phyloP scores from a whole-genome alignment of 2,329 filamentous ascomycete genomes.

The Tolypocladium guangdongense region DNA sequence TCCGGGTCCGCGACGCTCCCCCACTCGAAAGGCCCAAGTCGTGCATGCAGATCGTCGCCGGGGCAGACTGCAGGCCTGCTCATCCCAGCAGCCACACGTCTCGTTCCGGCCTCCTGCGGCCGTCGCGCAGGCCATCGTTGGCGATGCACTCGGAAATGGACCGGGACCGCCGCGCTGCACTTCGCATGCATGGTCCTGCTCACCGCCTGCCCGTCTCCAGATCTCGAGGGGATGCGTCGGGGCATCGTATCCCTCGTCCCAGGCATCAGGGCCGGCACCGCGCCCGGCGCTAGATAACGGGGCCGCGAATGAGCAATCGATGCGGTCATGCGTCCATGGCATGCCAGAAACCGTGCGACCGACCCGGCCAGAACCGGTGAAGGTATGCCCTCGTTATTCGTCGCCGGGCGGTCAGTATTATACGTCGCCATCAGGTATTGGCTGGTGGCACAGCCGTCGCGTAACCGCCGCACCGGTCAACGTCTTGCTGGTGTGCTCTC shows the following conservation, averaged over 20 bases:
- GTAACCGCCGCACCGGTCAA: not conserved
- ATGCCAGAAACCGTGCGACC: not conserved
- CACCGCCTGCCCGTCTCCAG: not conserved
- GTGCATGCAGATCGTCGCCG: not conserved
- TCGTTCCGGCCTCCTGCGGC: not conserved
- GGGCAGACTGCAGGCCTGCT: not conserved
- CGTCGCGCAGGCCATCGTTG: not conserved
- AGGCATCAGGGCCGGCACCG: not conserved
- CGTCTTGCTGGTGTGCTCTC: not conserved
- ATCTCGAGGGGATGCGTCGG: not conserved
- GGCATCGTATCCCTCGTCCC: not conserved
- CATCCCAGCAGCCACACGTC: not conserved
- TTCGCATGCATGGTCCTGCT: not conserved
- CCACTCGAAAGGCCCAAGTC: not conserved
- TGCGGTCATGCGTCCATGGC: not conserved
- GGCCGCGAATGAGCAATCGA: not conserved
- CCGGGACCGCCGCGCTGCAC: not conserved
- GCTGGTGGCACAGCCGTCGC: not conserved
- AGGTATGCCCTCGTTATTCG: not conserved
- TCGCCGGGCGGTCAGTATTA: not conserved
- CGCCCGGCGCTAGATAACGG: not conserved
- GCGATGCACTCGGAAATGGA: not conserved
- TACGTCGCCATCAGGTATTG: not conserved
- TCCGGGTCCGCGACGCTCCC: constrained; percentile 1
- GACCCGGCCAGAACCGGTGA: constrained; percentile 1